Evolutionary conservation across 2,329 filamentous ascomycete species (phyloP).

Genomic region (Elsinoe batatas): DNA sequence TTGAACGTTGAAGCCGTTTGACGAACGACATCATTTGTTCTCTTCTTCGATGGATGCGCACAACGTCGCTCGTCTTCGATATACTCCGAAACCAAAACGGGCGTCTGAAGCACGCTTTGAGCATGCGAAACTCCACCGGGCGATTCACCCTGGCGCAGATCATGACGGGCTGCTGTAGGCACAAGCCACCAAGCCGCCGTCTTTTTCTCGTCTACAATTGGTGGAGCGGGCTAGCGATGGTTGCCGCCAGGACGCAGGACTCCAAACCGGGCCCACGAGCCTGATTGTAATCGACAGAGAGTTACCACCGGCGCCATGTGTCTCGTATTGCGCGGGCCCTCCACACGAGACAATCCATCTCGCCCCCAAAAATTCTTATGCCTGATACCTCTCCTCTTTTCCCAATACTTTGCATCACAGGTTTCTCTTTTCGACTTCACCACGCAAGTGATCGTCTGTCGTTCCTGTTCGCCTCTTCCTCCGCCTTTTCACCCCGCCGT

Average conservation of each 20-base stretch:
- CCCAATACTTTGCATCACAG: constrained; percentile 4
- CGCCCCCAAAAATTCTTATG: constrained; percentile 3
- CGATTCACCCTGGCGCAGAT: constrained; percentile 1
- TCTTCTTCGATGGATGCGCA: background rate
- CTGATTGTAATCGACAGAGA: background rate
- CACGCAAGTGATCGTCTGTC: constrained; percentile 2
- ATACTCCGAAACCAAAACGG: constrained; percentile 4
- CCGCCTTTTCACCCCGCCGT: background rate
- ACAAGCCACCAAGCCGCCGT: constrained; percentile 5
- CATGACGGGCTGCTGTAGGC: constrained; percentile 6
- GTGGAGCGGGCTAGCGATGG: background rate
- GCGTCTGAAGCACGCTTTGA: constrained; percentile 6
- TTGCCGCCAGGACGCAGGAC: constrained; percentile 4
- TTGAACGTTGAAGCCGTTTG: background rate
- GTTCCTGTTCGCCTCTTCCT: constrained; percentile 6
- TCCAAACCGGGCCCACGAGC: background rate
- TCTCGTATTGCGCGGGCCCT: constrained; percentile 6
- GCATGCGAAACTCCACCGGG: constrained; percentile 7
- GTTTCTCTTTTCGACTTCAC: background rate
- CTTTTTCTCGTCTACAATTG: constrained; percentile 6
- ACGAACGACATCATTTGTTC: background rate
- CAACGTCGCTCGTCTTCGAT: constrained; percentile 1
- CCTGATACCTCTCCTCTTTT: constrained; percentile 6
- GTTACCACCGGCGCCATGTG: constrained; percentile 9
- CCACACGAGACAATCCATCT: constrained; percentile 8